Evolutionary conservation across 2,329 filamentous ascomycete genomes (phyloP), one percentile per base, ranked within the genome.

Genomic region (Exutisphaerella laricina): DNA sequence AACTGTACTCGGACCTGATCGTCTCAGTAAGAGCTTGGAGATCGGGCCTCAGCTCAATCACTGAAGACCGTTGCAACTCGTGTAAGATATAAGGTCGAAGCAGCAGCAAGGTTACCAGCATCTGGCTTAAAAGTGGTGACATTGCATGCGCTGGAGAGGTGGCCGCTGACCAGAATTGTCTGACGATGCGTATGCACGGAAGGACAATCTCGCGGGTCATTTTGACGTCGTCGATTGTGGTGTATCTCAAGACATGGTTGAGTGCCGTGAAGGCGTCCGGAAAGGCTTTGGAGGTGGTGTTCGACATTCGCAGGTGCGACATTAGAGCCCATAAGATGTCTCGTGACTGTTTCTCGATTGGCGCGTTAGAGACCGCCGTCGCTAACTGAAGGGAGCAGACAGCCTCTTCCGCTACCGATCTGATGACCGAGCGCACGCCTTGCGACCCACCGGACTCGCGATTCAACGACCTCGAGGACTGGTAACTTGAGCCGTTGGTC

Each of bases 1-100:
- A 81, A 3, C 78, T 73, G 63, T 97, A 97, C 57, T 96, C 90
- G 6, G 69, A 68, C 69, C 82, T 84, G n/a, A 98, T 66, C 3
- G 75, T 71, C 32, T 88, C 82, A 23, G 81, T 61, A 2, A 96
- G 64, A n/a, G 77, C 75, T 50, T 83, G 78, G 4, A 94, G 29
- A 16, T 64, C 60, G 28, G 39, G 16, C n/a, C 46, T 42, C 16
- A 63, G 31, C n/a, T 41, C 23, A n/a, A 49, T 23, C 5, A 32
- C 38, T 12, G 46, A 37, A 35, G 1, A 13, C 12, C 54, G 46
- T 16, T 49, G 42, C 5, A 58, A 51, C 2, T 64, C 50, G 25
- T 57, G 59, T 5, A 56, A 48, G 13, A 73, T 55, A 40, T 70
- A 70, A 13, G 65, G 59, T 45, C 66, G 66, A 22, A 81, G 71